Base-by-base conservation (phyloP, 768 basidiomycete genomes). In the Tricholoma flavovirens region DNA sequence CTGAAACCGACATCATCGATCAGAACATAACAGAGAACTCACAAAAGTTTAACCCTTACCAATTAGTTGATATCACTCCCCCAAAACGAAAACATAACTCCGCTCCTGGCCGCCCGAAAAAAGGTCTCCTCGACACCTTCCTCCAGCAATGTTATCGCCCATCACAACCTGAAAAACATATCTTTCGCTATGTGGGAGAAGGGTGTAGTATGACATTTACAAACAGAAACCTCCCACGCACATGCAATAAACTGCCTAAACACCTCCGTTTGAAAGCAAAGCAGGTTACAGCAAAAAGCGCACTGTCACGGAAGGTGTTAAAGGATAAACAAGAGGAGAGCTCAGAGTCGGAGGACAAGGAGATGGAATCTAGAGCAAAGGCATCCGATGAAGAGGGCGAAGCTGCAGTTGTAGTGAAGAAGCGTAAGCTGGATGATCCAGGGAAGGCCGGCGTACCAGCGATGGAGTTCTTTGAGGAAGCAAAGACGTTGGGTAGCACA, bases 401-500 rank as follows among this genome's bases (percentile, higher is more conserved):
- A 26, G 17, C 35, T 42, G 19, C n/a, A 24, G 24, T 29, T 19
- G 52, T 30, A 5, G 48, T 33, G 49, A 50, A 56, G 26, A 45
- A 50, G 17, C 11, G 5, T 22, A 36, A 29, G 21, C n/a, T 33
- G 15, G 29, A 45, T 29, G 43, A 55, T 33, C 52, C 46, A 48
- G 32, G 45, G 45, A 26, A 26, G 2, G 6, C 22, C 0, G 24
- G 42, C 46, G 6, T 15, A 19, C 30, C 21, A 15, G 21, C n/a
- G 1, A n/a, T 17, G 5, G 21, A 42, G 38, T 42, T 26, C 19
- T 57, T 55, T 48, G 40, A 59, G 15, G 55, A 55, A 10, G 54
- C 59, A 22, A 9, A 46, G 49, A 26, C 24, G 12, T 24, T 7
- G 53, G 53, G 38, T 22, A 51, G 15, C 60, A 62, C 35, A 32